Base-by-base conservation (phyloP, 306 rosid genomes). In the Malus orientalis region DNA sequence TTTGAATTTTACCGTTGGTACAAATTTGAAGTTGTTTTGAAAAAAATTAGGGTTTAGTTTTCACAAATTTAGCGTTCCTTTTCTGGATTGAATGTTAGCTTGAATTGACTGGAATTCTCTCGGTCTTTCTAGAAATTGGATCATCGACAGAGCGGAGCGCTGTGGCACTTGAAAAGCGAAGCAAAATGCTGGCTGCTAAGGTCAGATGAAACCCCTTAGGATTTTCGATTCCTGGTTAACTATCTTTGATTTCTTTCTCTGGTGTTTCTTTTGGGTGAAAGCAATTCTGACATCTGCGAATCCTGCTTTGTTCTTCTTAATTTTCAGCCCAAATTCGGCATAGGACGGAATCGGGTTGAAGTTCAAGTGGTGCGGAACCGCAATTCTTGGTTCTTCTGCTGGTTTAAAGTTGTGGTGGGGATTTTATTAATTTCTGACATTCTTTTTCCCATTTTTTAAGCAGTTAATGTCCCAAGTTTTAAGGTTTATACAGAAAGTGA, bases 291-390 rank as follows among this genome's bases (percentile, higher is more conserved):
- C n/a, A 45, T 38, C 6, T 23, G 6, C 11, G 42, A 51, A 69
- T 25, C 32, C 64, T 81, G 42, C 53, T 53, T 60, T 32, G 32
- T 79, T 80, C 77, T 76, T 75, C 25, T 71, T 57, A 65, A 68
- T 71, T 42, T 79, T 27, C 74, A 88, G 95, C 86, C 76, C 45
- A 89, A 88, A 73, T 72, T 85, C 53, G 75, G 81, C 64, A 57
- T 78, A 20, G 87, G 63, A 6, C 57, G 63, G 69, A 80, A 82
- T 15, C 80, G 75, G 74, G 79, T 71, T 15, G 74, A 40, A 85
- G 81, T 55, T 76, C 75, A 62, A 77, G 70, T 69, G 90, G 91
- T 81, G 76, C 61, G 6, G 42, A 25, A 60, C 13, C 10, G 8
- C 66, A 2, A 62, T 4, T 36, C 59, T 47, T 51, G 18, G 51